phyloP scores from a whole-genome alignment of 352 stramenopile species.

The Pythium folliculosum region DNA sequence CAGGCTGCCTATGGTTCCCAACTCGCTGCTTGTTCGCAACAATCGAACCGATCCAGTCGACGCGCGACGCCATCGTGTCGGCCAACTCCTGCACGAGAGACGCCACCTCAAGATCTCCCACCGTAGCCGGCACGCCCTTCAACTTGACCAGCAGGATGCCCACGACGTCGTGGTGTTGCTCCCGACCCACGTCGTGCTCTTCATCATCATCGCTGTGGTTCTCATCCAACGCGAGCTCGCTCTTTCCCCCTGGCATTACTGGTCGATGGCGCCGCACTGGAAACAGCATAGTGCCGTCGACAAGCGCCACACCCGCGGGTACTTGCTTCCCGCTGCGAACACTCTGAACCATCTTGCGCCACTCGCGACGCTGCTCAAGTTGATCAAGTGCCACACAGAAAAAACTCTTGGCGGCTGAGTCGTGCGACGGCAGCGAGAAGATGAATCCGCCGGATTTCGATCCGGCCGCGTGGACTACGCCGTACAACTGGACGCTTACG shows the following conservation, averaged over 20 bases:
- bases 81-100: constrained; percentile 9
- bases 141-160: constrained; percentile 20
- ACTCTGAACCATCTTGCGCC: constrained; percentile 18
- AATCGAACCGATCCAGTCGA: constrained; percentile 15
- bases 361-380: constrained; percentile 21
- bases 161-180: not conserved
- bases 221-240: not conserved
- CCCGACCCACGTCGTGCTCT: not conserved
- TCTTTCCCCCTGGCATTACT: not conserved
- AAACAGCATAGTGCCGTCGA: constrained; percentile 1
- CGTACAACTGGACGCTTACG: constrained; percentile 23
- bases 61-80: constrained; percentile 10
- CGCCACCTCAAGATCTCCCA: not conserved
- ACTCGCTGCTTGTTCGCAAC: constrained; percentile 20
- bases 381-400: constrained; percentile 17
- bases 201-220: constrained; percentile 1
- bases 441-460: constrained; percentile 3
- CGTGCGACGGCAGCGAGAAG: constrained; percentile 10
- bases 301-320: not conserved
- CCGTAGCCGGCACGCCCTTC: not conserved
- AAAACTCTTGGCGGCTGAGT: constrained; percentile 5
- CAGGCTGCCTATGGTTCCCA: not conserved
- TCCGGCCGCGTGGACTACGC: not conserved
- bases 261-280: not conserved
- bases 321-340: constrained; percentile 1